Base-by-base conservation (phyloP, 768 basidiomycete species). In the Boletus pseudopeckii region DNA sequence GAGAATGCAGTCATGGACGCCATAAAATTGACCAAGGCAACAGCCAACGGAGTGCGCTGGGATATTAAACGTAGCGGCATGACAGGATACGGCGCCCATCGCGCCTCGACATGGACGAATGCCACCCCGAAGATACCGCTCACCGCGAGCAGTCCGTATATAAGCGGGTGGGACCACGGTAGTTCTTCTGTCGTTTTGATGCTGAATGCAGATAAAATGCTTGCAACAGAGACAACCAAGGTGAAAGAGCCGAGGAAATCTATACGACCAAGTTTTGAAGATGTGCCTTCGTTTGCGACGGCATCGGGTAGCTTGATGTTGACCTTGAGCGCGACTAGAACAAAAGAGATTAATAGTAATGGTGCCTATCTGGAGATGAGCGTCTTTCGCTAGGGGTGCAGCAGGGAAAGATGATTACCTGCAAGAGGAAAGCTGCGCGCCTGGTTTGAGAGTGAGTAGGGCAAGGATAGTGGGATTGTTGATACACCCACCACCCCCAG, bases 221-320 rank as follows among this genome's bases (percentile, higher is more conserved):
- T 80, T 52, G 87, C 86, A 53, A 89, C 82, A 45, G 79, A 75
- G 39, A 76, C 72, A 33, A 91, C 91, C 24, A 98, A 81, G 0
- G 91, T 91, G 48, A 89, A 68, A 18, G 88, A 90, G 13, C 94
- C 94, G 51, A 90, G 72, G 64, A 85, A 86, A 73, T 98, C 94
- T 63, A 97, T 88, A 24, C 90, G 86, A 47, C 79, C 76, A 42
- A 92, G 70, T 70, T 88, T 92, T 42, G 85, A 80, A 46, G 73
- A 74, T 20, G 82, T 62, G 41, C 76, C 71, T 69, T 83, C 83
- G 61, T 76, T 77, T 68, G 82, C 77, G 45, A 88, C 71, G 50
- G 84, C 81, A 55, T 79, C 75, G n/a, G 91, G 83, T 20, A 93
- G 75, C 57, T 75, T 74, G 55, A 95, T 89, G 64, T 90, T 84